These are phyloP conservation scores for Sordaria brevicollis DNA, from an alignment of 495 filamentous ascomycete species.

Conservation along the genomic window DNA sequence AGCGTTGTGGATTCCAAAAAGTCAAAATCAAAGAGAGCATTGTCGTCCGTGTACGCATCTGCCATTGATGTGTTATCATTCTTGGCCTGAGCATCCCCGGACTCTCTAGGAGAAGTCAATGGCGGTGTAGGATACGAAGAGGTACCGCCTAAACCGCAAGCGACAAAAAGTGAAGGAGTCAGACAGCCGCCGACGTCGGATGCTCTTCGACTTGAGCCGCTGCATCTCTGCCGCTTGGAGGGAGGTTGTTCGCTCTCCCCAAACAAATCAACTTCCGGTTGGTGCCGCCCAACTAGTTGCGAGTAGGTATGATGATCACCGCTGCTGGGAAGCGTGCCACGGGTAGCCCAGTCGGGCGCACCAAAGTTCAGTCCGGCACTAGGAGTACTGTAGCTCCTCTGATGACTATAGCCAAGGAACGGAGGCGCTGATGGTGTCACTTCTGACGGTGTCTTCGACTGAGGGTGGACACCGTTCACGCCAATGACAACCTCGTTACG, in stretches of 20 bases:
- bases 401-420: background rate
- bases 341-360: background rate
- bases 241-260: background rate
- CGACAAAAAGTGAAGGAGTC: background rate
- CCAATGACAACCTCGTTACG: conserved; percentile 14
- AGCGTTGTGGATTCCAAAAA: background rate
- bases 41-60: background rate
- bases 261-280: background rate
- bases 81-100: background rate
- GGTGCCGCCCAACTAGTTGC: background rate
- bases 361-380: background rate
- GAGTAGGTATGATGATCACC: background rate
- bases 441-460: background rate
- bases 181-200: background rate
- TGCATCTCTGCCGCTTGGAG: background rate
- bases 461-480: background rate
- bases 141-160: background rate
- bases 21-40: conserved; percentile 4
- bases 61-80: background rate
- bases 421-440: background rate
- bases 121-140: background rate
- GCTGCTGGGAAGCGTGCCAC: background rate
- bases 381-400: background rate
- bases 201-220: background rate
- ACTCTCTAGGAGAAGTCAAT: background rate